Evolutionary conservation across 495 filamentous ascomycete genomes (phyloP).

Genomic region (Annulohypoxylon nitens): DNA sequence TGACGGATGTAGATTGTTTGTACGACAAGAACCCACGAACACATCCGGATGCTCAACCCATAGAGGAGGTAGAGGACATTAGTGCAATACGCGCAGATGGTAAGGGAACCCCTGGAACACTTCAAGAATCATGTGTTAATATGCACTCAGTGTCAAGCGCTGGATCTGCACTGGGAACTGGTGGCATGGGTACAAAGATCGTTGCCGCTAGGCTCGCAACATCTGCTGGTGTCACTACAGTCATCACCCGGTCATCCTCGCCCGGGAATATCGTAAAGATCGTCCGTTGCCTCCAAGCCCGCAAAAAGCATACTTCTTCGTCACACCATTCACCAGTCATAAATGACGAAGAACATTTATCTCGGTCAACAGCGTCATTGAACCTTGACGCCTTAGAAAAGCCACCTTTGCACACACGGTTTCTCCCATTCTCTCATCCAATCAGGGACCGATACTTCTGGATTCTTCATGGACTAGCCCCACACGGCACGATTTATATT

Average conservation of each 20-base stretch:
- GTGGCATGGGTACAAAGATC: conserved; percentile 98
- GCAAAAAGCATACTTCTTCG: conserved; percentile 53
- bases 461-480: conserved; percentile 93
- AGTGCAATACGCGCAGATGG: conserved; percentile 84
- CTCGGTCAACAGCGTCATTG: conserved; percentile 55
- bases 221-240: conserved; percentile 92
- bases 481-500: conserved; percentile 92
- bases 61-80: conserved; percentile 94
- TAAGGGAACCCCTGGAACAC: conserved; percentile 41
- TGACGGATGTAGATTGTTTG: conserved; percentile 98
- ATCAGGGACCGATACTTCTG: conserved; percentile 96
- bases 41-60: conserved; percentile 85
- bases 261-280: conserved; percentile 94
- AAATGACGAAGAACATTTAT: conserved; percentile 50
- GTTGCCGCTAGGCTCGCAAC: conserved; percentile 93
- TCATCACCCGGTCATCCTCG: conserved; percentile 91
- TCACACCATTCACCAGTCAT: conserved; percentile 44
- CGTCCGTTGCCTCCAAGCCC: conserved; percentile 80
- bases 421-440: conserved; percentile 86
- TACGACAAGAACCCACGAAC: conserved; percentile 95
- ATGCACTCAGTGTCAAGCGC: conserved; percentile 76
- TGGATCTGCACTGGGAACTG: conserved; percentile 91
- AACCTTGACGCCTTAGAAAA: conserved; percentile 47
- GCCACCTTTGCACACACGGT: conserved; percentile 88
- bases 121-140: conserved; percentile 4